A percentile compares a stretch with the other conserved stretches of the same genome.
These are phyloP conservation scores for Persicaria tinctoria DNA, from an alignment of 148 eudicot species.

Conservation along the genomic window DNA sequence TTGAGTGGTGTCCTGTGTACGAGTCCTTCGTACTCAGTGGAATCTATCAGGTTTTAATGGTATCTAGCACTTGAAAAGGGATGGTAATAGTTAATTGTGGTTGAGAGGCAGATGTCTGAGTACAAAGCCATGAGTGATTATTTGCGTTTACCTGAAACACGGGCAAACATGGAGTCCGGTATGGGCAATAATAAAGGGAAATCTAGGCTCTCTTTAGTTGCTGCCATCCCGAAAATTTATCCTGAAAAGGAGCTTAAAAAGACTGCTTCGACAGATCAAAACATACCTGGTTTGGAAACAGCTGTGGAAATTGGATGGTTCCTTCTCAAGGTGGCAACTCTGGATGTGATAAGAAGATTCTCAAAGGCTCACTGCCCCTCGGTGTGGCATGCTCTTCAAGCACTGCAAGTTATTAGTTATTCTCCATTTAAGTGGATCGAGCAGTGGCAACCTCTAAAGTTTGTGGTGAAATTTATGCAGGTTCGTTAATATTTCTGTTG, in stretches of 20 bases:
- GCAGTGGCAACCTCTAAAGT: constrained; percentile 37
- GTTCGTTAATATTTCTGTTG: constrained; percentile 21
- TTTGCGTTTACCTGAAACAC: constrained; percentile 16
- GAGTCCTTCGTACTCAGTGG: too few relatives aligned
- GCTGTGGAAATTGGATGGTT: constrained; percentile 36
- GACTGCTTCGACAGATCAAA: constrained; percentile 28
- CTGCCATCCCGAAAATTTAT: constrained; percentile 32
- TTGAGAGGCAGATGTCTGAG: constrained; percentile 15
- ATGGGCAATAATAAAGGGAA: constrained; percentile 14
- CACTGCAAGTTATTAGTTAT: constrained; percentile 40
- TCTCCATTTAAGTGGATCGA: constrained; percentile 59
- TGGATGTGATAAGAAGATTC: constrained; percentile 46
- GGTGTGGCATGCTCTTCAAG: constrained; percentile 52
- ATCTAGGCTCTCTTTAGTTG: constrained; percentile 27
- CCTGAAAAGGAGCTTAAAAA: constrained; percentile 35
- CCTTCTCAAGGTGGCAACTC: constrained; percentile 37
- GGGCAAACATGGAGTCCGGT: constrained; percentile 20
- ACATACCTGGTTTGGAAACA: constrained; percentile 24
- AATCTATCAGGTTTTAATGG: too few relatives aligned
- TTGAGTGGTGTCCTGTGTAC: too few relatives aligned
- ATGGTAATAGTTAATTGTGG: constrained; percentile 8
- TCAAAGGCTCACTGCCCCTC: constrained; percentile 46
- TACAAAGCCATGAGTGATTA: constrained; percentile 31
- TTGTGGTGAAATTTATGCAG: constrained; percentile 39
- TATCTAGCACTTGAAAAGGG: not conserved